phyloP scores from a whole-genome alignment of 169 alveolate genomes.

The Babesia microti region DNA sequence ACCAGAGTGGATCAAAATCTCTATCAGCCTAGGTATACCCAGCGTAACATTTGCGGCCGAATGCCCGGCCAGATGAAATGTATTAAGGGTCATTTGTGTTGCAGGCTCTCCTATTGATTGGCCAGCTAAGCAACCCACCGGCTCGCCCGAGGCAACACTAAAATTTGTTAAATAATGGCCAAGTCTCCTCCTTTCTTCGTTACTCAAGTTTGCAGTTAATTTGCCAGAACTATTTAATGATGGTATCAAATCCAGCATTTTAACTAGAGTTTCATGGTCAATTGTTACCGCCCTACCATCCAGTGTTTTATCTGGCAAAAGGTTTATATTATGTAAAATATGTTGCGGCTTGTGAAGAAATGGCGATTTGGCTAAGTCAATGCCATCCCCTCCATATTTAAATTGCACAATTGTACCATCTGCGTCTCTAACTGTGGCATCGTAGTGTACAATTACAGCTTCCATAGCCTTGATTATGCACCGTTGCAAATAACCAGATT shows the following conservation, averaged over 20 bases:
- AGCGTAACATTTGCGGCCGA: conserved; percentile 98
- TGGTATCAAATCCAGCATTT: conserved; percentile 15
- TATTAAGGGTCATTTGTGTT: conserved; percentile 98
- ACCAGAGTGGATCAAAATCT: conserved; percentile 81
- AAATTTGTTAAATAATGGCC: conserved; percentile 7
- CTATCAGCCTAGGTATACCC: conserved; percentile 98
- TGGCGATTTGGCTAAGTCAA: conserved; percentile 83
- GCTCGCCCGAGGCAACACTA: conserved; percentile 88
- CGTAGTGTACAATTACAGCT: conserved; percentile 84
- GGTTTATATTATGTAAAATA: conserved; percentile 35
- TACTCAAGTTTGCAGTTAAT: not conserved
- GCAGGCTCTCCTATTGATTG: conserved; percentile 99
- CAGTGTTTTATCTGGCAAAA: conserved; percentile 2
- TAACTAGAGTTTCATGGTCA: conserved; percentile 1
- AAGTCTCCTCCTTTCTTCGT: conserved; percentile 1
- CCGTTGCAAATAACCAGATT: conserved; percentile 95
- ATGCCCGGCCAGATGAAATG: conserved; percentile 99
- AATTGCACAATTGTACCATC: conserved; percentile 90
- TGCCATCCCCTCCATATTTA: conserved; percentile 96
- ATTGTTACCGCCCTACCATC: not conserved
- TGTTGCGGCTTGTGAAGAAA: conserved; percentile 74
- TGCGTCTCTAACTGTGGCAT: conserved; percentile 92
- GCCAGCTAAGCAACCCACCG: conserved; percentile 97
- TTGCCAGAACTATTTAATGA: conserved; percentile 15
- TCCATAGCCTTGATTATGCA: conserved; percentile 92